Evolutionary conservation across 2,329 filamentous ascomycete genomes (phyloP).

Genomic region (Botryotinia globosa): DNA sequence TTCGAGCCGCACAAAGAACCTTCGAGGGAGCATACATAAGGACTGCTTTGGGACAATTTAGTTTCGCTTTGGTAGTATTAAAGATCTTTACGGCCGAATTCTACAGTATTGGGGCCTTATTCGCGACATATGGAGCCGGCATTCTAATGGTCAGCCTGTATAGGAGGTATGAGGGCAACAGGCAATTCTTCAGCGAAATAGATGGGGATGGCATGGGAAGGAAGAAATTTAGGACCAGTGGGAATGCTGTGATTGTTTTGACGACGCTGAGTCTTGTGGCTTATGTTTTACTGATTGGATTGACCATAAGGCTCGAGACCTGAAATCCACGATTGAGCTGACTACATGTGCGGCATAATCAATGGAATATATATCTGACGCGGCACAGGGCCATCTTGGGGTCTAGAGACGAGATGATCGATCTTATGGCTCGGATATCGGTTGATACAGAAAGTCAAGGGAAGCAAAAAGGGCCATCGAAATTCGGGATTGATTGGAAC

Average conservation of each 20-base stretch:
- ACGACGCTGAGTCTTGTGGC: constrained; percentile 55
- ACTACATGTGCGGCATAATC: not conserved
- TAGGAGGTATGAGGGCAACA: constrained; percentile 85
- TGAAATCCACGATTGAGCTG: constrained; percentile 22
- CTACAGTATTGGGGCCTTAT: constrained; percentile 93
- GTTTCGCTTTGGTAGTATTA: constrained; percentile 87
- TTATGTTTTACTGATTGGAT: constrained; percentile 55
- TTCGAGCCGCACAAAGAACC: constrained; percentile 90
- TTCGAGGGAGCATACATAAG: constrained; percentile 97
- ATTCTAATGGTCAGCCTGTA: constrained; percentile 81
- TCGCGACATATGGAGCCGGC: constrained; percentile 85
- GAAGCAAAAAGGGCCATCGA: not conserved
- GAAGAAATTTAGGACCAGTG: constrained; percentile 61
- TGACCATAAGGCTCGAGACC: constrained; percentile 47
- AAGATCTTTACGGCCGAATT: constrained; percentile 98
- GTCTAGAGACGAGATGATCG: not conserved
- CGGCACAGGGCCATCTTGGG: not conserved
- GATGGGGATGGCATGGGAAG: constrained; percentile 43
- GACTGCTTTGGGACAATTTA: constrained; percentile 91
- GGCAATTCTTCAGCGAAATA: constrained; percentile 76
- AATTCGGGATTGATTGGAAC: not conserved
- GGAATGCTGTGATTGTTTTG: constrained; percentile 59
- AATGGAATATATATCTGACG: constrained; percentile 7
- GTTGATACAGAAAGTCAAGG: not conserved
- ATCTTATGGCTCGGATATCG: not conserved